phyloP scores from a whole-genome alignment of 495 filamentous ascomycete genomes.

The Daldinia vernicosa region DNA sequence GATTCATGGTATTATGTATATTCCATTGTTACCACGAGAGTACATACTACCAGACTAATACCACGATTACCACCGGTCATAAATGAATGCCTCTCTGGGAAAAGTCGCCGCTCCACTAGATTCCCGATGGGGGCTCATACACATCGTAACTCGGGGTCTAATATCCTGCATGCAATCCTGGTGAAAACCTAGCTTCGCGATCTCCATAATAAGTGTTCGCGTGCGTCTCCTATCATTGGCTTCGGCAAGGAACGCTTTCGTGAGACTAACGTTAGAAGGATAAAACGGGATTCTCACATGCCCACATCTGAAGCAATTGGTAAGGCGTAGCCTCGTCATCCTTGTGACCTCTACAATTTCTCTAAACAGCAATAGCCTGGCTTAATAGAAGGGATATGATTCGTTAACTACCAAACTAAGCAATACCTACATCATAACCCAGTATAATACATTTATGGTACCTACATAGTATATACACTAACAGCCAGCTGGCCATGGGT shows the following conservation, averaged over 20 bases:
- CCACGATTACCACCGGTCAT: slow-evolving; percentile 19
- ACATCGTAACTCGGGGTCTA: slow-evolving; percentile 43
- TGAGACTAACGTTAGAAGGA: slow-evolving; percentile 42
- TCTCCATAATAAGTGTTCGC: slow-evolving; percentile 44
- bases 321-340: slow-evolving; percentile 42
- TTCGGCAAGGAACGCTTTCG: slow-evolving; percentile 38
- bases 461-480: no score
- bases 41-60: neutral
- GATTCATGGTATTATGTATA: slow-evolving; percentile 38
- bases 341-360: slow-evolving; percentile 35
- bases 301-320: slow-evolving; percentile 31
- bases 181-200: slow-evolving; percentile 39
- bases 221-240: slow-evolving; percentile 40
- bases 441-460: neutral
- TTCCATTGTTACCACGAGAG: slow-evolving; percentile 22
- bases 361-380: slow-evolving; percentile 20
- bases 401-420: slow-evolving; percentile 16
- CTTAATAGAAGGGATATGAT: slow-evolving; percentile 22
- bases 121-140: slow-evolving; percentile 43
- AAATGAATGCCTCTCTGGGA: slow-evolving; percentile 42
- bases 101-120: slow-evolving; percentile 43
- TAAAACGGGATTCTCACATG: slow-evolving; percentile 42
- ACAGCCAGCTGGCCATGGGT: slow-evolving; percentile 5
- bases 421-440: slow-evolving; percentile 22
- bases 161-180: slow-evolving; percentile 43